These are phyloP conservation scores for Lecanicillium sp. DNA, from an alignment of 2,329 filamentous ascomycete species.

Conservation along the genomic window DNA sequence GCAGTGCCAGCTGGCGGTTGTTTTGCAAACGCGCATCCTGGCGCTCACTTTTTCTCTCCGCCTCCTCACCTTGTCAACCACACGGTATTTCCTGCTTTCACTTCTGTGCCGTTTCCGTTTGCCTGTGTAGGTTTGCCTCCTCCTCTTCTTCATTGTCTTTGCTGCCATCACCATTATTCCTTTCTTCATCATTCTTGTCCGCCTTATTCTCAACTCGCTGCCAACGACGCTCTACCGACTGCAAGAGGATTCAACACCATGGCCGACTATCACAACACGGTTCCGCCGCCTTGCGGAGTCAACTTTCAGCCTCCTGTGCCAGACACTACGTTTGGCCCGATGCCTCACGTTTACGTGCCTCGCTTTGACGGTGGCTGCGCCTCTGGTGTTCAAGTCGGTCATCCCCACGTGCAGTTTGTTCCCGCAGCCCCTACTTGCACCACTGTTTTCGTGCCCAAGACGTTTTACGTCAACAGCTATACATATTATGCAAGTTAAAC, in stretches of 20 bases:
- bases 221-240: slow-evolving; percentile 3
- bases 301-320: slow-evolving; percentile 52
- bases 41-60: slow-evolving; percentile 5
- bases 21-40: slow-evolving; percentile 6
- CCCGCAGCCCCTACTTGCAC: slow-evolving; percentile 15
- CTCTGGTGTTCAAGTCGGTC: slow-evolving; percentile 24
- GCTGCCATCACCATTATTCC: background rate
- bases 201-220: slow-evolving; percentile 9
- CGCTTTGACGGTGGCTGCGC: slow-evolving; percentile 34
- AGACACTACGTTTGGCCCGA: slow-evolving; percentile 47
- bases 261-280: slow-evolving; percentile 34
- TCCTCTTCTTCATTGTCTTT: background rate
- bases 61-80: slow-evolving; percentile 8
- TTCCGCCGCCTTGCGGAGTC: slow-evolving; percentile 32
- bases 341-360: slow-evolving; percentile 47
- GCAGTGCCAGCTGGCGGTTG: background rate
- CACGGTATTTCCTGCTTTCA: slow-evolving; percentile 6
- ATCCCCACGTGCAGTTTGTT: slow-evolving; percentile 20
- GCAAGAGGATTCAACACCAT: slow-evolving; percentile 15
- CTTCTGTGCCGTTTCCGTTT: background rate
- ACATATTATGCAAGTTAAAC: slow-evolving; percentile 33
- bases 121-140: slow-evolving; percentile 1
- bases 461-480: slow-evolving; percentile 21
- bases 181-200: background rate
- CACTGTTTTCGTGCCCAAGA: slow-evolving; percentile 23